phyloP scores from a whole-genome alignment of 495 filamentous ascomycete genomes.

The Achaetomiella virescens region DNA sequence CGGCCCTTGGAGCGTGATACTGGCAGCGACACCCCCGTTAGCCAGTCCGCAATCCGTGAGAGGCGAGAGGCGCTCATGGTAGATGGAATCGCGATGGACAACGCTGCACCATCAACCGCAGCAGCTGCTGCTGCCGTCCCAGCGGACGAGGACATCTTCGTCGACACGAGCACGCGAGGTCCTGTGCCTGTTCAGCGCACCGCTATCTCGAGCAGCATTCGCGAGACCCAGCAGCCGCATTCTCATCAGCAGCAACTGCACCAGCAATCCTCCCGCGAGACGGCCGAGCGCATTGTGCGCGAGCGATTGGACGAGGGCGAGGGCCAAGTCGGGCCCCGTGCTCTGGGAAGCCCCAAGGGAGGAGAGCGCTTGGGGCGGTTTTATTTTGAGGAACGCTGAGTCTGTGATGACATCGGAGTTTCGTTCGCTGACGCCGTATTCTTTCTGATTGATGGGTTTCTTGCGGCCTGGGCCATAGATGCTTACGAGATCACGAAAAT shows the following conservation, averaged over 20 bases:
- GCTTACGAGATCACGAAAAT: too few relatives aligned
- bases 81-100: constrained; percentile 40
- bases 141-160: constrained; percentile 32
- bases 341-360: constrained; percentile 36
- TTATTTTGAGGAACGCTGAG: constrained; percentile 44
- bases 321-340: constrained; percentile 24
- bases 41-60: constrained; percentile 36
- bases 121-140: constrained; percentile 9
- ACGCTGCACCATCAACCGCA: background rate
- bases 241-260: constrained; percentile 13
- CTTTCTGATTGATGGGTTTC: too few relatives aligned
- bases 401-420: background rate
- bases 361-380: constrained; percentile 45
- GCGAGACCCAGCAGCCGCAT: background rate
- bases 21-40: constrained; percentile 35
- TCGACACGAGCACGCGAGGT: constrained; percentile 40
- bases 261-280: constrained; percentile 26
- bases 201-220: constrained; percentile 20
- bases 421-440: too few relatives aligned
- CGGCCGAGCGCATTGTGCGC: constrained; percentile 50
- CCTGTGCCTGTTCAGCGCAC: constrained; percentile 33
- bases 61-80: constrained; percentile 39
- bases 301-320: constrained; percentile 44
- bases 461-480: too few relatives aligned
- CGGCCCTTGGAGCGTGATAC: constrained; percentile 8